Evolutionary conservation across 345 rosid species (phyloP).

Genomic region (Arabidopsis arenosa): DNA sequence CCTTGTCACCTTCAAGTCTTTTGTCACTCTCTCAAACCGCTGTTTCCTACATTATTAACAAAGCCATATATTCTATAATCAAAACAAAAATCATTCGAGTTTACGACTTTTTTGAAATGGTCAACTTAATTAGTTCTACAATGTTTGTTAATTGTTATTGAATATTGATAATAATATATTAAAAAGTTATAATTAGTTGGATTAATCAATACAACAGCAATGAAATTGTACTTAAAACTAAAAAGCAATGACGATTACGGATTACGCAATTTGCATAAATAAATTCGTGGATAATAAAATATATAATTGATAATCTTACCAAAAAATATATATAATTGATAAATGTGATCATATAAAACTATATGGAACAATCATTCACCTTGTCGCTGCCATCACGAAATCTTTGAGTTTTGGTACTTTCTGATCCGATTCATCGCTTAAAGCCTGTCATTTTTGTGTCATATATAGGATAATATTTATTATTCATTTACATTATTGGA

Average conservation of each 20-base stretch:
- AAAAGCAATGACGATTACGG: background rate
- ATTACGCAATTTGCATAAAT: background rate
- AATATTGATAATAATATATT: too few relatives aligned
- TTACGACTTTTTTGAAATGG: background rate
- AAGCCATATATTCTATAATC: too few relatives aligned
- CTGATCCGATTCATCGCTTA: slow-evolving; percentile 60
- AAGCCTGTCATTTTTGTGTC: slow-evolving; percentile 48
- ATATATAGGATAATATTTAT: background rate
- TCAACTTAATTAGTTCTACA: slow-evolving; percentile 9
- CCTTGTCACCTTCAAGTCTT: slow-evolving; percentile 69
- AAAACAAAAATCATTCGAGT: too few relatives aligned
- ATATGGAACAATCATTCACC: slow-evolving; percentile 49
- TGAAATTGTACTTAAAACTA: slow-evolving; percentile 1
- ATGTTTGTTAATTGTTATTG: too few relatives aligned
- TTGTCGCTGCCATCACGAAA: slow-evolving; percentile 86
- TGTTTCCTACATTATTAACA: slow-evolving; percentile 56
- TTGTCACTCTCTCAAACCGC: slow-evolving; percentile 76
- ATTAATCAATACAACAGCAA: slow-evolving; percentile 10
- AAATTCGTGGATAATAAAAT: too few relatives aligned
- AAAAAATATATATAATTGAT: background rate
- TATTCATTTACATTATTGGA: slow-evolving; percentile 15
- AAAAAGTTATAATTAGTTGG: background rate
- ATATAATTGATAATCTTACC: too few relatives aligned
- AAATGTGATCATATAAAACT: slow-evolving; percentile 1
- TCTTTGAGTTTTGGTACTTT: slow-evolving; percentile 65